Conservation (phyloP, 179 eudicot genomes). For the Spinacia oleracea region DNA sequence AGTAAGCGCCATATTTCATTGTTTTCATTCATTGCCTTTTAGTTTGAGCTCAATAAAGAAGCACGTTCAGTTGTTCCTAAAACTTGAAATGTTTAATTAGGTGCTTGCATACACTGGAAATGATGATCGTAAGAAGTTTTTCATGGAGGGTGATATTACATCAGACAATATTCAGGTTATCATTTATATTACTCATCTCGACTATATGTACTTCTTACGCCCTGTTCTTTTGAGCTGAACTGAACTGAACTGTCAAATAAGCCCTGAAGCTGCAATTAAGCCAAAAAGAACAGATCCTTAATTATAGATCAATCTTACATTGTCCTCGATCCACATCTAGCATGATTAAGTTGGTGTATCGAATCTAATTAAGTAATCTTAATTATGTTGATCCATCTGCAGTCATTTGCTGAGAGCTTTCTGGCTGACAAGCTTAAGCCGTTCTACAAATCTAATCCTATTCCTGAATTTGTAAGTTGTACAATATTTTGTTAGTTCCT, state of each 20-base stretch:
- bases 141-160: slow-evolving; percentile 62
- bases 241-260: too few relatives aligned
- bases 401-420: slow-evolving; percentile 68
- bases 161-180: slow-evolving; percentile 62
- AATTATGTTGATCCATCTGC: not conserved
- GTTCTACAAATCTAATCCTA: slow-evolving; percentile 77
- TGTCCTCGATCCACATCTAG: not conserved
- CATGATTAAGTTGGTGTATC: not conserved
- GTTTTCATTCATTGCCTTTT: not conserved
- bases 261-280: too few relatives aligned
- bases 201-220: too few relatives aligned
- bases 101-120: slow-evolving; percentile 67
- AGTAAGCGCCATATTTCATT: slow-evolving; percentile 35
- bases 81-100: slow-evolving; percentile 30
- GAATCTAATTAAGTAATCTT: not conserved
- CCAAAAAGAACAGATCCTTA: too few relatives aligned
- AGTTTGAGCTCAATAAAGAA: not conserved
- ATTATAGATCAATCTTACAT: too few relatives aligned
- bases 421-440: slow-evolving; percentile 72
- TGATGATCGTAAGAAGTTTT: slow-evolving; percentile 57
- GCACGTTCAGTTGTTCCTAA: not conserved
- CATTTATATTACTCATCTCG: not conserved
- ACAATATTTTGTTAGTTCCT: too few relatives aligned
- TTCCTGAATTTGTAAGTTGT: slow-evolving; percentile 68
- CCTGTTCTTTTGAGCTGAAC: too few relatives aligned